Conservation (phyloP, 495 filamentous ascomycete species). For the Penicillium subrubescens region DNA sequence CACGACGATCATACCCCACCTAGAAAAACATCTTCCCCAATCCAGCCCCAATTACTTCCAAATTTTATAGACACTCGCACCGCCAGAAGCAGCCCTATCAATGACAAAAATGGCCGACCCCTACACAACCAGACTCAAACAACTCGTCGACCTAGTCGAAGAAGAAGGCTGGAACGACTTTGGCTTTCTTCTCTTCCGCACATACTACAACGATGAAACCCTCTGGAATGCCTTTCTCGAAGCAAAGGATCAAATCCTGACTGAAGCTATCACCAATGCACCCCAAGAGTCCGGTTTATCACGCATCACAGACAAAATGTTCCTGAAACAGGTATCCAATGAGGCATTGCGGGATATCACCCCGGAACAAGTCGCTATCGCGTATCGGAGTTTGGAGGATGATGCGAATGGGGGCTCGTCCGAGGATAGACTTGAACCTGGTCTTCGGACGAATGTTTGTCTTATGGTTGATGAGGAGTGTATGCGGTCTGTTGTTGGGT, state of each 20-base stretch:
- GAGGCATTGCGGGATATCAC: not conserved
- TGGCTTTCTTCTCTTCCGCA: constrained; percentile 11
- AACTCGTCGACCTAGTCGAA: constrained; percentile 1
- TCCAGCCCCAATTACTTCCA: not conserved
- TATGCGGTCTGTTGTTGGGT: constrained; percentile 8
- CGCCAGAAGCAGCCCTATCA: not conserved
- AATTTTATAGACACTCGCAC: not conserved
- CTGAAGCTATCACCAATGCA: not conserved
- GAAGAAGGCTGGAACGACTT: constrained; percentile 1
- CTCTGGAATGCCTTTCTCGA: not conserved
- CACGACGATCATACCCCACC: not conserved
- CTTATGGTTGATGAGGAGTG: constrained; percentile 10
- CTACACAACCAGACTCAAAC: not conserved
- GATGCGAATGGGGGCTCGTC: not conserved
- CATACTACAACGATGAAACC: not conserved
- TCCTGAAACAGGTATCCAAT: not conserved
- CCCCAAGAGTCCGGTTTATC: constrained; percentile 1
- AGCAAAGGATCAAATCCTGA: not conserved
- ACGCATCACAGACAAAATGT: constrained; percentile 1
- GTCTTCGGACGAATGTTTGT: constrained; percentile 2
- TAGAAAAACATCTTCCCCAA: not conserved
- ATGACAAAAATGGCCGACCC: not conserved
- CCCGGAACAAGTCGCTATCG: not conserved
- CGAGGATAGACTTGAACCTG: not conserved
- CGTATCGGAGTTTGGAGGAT: constrained; percentile 3